Percentiles rank a stretch among this genome's conserved stretches.
Evolutionary conservation across 2,329 filamentous ascomycete genomes (phyloP).

Genomic region (Neurospora sp.): DNA sequence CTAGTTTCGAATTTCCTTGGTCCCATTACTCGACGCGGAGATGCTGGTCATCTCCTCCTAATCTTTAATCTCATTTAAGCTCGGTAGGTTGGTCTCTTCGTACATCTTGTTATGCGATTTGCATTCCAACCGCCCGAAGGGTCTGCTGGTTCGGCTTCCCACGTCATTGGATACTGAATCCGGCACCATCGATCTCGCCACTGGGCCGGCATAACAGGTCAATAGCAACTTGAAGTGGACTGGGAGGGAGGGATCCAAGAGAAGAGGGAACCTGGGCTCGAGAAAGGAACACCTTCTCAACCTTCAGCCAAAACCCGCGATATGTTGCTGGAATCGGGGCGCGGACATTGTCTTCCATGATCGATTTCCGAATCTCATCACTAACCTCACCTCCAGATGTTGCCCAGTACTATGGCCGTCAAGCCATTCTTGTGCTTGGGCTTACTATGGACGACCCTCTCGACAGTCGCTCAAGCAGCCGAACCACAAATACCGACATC

Average conservation of each 20-base stretch:
- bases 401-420: constrained; percentile 32
- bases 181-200: background rate
- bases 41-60: constrained; percentile 20
- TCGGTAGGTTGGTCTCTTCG: constrained; percentile 5
- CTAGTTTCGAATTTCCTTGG: constrained; percentile 13
- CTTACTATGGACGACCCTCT: constrained; percentile 23
- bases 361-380: background rate
- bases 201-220: background rate
- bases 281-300: background rate
- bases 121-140: background rate
- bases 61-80: constrained; percentile 12
- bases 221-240: background rate
- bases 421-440: constrained; percentile 23
- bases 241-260: background rate
- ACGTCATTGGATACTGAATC: background rate
- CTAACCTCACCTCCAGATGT: constrained; percentile 26
- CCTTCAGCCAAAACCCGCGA: background rate
- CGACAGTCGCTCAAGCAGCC: constrained; percentile 17
- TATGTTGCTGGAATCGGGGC: background rate
- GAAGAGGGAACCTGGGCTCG: background rate
- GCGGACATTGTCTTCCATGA: background rate
- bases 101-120: constrained; percentile 1
- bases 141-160: background rate
- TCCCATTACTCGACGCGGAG: constrained; percentile 7
- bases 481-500: constrained; percentile 21